Evolutionary conservation across 164 flowering plant species (phyloP), one percentile per base, ranked within the genome.

Genomic region (Sextonia rubra): DNA sequence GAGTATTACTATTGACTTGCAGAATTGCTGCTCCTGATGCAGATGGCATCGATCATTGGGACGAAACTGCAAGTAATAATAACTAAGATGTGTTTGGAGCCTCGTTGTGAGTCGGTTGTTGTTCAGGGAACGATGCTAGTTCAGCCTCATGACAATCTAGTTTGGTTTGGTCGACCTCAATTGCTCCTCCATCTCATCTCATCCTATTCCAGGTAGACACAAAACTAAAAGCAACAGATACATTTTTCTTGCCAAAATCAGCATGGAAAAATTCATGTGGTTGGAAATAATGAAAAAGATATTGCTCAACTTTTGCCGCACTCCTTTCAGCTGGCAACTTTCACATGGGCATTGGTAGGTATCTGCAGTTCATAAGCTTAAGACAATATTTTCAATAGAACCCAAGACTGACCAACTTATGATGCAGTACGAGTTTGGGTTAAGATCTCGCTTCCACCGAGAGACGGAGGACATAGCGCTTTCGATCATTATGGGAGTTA

Each of bases 311-410:
- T n/a, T 22, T 71, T 80, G 81, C 89, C 88, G 92, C 88, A 90
- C 80, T 87, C 91, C 58, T 90, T 90, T 78, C 94, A 90, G 69
- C 62, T 90, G 73, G 90, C 91, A 70, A 85, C 87, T 81, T 88
- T 90, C 71, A 48, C 84, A 56, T 88, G 92, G 92, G 84, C 83
- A 77, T 87, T 86, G 88, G 95, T 87, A 80, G 56, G 85, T 71
- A 71, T 29, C 60, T 47, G 30, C 63, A 56, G 52, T 60, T 56
- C n/a, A n/a, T 74, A 15, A 58, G 22, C 69, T 64, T 37, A 47
- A 29, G 32, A 29, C 60, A 64, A 23, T 27, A 23, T 27, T 49
- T 48, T 75, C 1, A 65, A 66, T 24, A 32, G 12, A 24, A 29
- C 44, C 62, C 26, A 66, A 4, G 22, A 58, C 76, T 76, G 64